These are phyloP conservation scores for Colletotrichum sp. DNA, from an alignment of 2,329 filamentous ascomycete species.

Conservation along the genomic window DNA sequence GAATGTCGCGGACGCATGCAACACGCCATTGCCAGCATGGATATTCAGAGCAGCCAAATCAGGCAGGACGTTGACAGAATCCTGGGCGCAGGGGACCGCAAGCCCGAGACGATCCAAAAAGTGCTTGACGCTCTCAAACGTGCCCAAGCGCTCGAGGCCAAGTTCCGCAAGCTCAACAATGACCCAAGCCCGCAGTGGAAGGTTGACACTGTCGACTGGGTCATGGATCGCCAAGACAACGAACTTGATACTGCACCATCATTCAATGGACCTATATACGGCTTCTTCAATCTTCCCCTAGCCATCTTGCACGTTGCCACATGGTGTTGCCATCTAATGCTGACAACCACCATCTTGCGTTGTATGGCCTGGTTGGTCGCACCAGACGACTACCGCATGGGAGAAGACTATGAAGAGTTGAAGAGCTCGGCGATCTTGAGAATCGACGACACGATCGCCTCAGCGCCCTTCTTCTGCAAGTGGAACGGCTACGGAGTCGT, in stretches of 20 bases:
- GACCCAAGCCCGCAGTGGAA: conserved; percentile 20
- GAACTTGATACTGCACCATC: conserved; percentile 9
- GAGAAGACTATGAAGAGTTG: conserved; percentile 21
- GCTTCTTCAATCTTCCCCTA: conserved; percentile 22
- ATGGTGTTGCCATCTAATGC: conserved; percentile 24
- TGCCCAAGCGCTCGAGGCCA: conserved; percentile 15
- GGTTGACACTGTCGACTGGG: conserved; percentile 14
- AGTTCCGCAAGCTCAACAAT: conserved; percentile 19
- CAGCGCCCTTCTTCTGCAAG: conserved; percentile 21
- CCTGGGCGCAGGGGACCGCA: conserved; percentile 5
- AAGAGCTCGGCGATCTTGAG: conserved; percentile 19
- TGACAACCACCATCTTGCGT: conserved; percentile 24
- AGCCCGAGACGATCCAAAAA: conserved; percentile 16
- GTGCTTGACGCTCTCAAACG: conserved; percentile 16
- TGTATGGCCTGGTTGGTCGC: conserved; percentile 25
- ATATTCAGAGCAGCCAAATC: conserved; percentile 23
- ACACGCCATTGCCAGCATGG: conserved; percentile 23
- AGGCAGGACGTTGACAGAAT: conserved; percentile 22
- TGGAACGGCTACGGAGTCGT: conserved; percentile 23
- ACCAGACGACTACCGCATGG: conserved; percentile 21
- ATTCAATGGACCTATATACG: conserved; percentile 21
- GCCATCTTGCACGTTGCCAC: conserved; percentile 24
- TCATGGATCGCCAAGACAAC: conserved; percentile 9
- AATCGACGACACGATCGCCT: conserved; percentile 22
- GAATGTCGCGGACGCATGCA: conserved; percentile 21